A percentile compares a stretch with the other conserved stretches of the same genome.
Evolutionary conservation across 2,329 filamentous ascomycete species (phyloP).

Genomic region (Ophiocordyceps camponoti-floridani): DNA sequence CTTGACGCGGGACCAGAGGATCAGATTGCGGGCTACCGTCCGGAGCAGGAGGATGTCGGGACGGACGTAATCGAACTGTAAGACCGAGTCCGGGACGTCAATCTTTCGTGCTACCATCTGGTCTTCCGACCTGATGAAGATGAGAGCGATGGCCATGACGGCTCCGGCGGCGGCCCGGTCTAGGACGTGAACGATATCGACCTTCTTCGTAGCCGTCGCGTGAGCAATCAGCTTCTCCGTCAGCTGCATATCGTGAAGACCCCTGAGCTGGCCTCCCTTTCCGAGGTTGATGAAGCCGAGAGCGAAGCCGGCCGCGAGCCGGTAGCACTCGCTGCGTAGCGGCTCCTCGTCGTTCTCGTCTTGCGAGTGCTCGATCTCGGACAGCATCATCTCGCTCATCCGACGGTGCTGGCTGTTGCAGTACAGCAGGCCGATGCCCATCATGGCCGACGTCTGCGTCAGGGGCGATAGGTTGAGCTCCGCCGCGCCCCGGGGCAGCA

Average conservation of each 20-base stretch:
- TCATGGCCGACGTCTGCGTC: slow-evolving; percentile 88
- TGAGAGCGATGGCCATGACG: slow-evolving; percentile 72
- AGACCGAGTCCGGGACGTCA: slow-evolving; percentile 73
- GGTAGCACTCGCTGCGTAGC: slow-evolving; percentile 86
- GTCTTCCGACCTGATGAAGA: slow-evolving; percentile 96
- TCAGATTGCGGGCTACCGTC: slow-evolving; percentile 76
- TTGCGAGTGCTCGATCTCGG: slow-evolving; percentile 81
- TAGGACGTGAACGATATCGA: slow-evolving; percentile 80
- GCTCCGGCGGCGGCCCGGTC: slow-evolving; percentile 90
- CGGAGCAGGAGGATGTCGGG: slow-evolving; percentile 84
- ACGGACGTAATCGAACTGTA: slow-evolving; percentile 90
- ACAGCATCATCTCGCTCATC: slow-evolving; percentile 98
- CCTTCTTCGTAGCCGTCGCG: slow-evolving; percentile 76
- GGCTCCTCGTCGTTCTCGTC: slow-evolving; percentile 66
- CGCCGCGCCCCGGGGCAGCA: slow-evolving; percentile 81
- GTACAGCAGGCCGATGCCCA: slow-evolving; percentile 92
- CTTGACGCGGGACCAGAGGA: slow-evolving; percentile 77
- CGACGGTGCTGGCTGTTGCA: slow-evolving; percentile 89
- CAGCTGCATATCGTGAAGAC: slow-evolving; percentile 83
- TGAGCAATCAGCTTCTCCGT: slow-evolving; percentile 75
- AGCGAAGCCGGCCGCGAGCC: slow-evolving; percentile 82
- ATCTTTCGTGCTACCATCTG: slow-evolving; percentile 75
- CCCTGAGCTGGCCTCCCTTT: slow-evolving; percentile 73
- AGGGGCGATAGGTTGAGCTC: slow-evolving; percentile 86
- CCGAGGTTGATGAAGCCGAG: slow-evolving; percentile 89